These are phyloP conservation scores for Cyanidiococcus yangmingshanensis DNA, from an alignment of 23 red algal genomes.

Conservation along the genomic window DNA sequence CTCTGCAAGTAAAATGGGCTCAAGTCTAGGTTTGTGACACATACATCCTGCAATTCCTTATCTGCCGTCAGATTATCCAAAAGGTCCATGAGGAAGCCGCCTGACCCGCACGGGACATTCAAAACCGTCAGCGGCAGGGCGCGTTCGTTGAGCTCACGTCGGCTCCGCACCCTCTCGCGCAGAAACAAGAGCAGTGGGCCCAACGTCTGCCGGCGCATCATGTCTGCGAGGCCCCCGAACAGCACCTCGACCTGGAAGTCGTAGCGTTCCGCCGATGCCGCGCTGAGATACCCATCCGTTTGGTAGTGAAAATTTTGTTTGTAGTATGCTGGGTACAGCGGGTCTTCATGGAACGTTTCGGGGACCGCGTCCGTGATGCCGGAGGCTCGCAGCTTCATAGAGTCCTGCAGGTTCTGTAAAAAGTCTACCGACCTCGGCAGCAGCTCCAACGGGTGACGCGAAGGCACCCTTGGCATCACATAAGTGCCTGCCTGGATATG, in stretches of 20 bases:
- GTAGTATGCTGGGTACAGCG: conserved; percentile 43
- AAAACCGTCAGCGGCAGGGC: neutral
- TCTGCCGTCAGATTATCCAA: conserved; percentile 40
- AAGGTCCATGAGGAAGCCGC: conserved; percentile 31
- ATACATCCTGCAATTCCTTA: conserved; percentile 20
- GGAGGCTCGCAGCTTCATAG: neutral
- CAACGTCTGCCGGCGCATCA: conserved; percentile 44
- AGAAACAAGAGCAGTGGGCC: conserved; percentile 28
- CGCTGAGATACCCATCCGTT: conserved; percentile 59
- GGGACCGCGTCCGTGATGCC: neutral
- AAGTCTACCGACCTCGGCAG: neutral
- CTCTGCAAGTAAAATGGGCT: conserved; percentile 68
- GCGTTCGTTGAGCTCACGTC: neutral
- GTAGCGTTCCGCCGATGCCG: conserved; percentile 36
- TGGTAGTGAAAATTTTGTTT: conserved; percentile 53
- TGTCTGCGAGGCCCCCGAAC: conserved; percentile 49
- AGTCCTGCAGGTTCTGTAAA: neutral
- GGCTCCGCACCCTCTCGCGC: neutral
- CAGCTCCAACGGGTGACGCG: neutral
- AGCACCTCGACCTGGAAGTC: conserved; percentile 45
- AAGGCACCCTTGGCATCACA: neutral
- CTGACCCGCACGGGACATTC: conserved; percentile 30
- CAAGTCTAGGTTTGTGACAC: conserved; percentile 37
- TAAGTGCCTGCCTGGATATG: conserved; percentile 1
- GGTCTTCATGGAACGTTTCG: neutral